Evolutionary conservation across 441 rosid species (phyloP), one percentile per base, ranked within the genome.

Genomic region (Adansonia grandidieri): DNA sequence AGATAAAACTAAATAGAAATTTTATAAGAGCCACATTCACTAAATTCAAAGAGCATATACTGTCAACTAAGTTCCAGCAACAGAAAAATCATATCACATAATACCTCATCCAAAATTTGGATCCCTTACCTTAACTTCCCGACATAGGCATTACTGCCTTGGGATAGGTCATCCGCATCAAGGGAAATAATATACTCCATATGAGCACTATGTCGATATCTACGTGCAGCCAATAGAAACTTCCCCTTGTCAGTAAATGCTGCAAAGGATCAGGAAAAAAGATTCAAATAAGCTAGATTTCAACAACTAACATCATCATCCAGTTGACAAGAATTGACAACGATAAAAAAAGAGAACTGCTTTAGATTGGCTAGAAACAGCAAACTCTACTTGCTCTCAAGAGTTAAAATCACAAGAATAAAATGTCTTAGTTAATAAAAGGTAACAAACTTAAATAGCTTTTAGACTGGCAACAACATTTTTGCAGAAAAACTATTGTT

Each of bases 171-270:
- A 78, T 86, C 87, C 10, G 90, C 89, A 72, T 92, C 94, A 81
- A 93, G 98, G 68, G 99, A 92, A 79, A 95, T 86, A 51, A 95
- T 87, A 86, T 93, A 95, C 81, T 93, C 97, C 6, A 84, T 85
- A 84, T 90, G 93, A 79, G 92, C 90, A 79, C 97, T 96, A 57
- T 87, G 87, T 83, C 96, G 87, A 77, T 84, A 90, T 85, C 93
- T 90, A 71, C 96, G 82, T 51, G 99, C 99, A n/a, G 98, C 99
- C 81, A 95, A 86, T 77, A 95, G 97, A 87, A 95, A 91, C 87
- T 95, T 93, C 51, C 96, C 97, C 85, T 87, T 86, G 64, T 95
- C 97, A 65, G 87, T 85, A 54, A 86, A 83, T 74, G 98, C 99
- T 95, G 87, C 67, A 32, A 24, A 74, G 61, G 19, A 68, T 17